A percentile compares a stretch with the other conserved stretches of the same genome.
These are phyloP conservation scores for Thelonectria discophora DNA, from an alignment of 2,329 filamentous ascomycete species.

Conservation along the genomic window DNA sequence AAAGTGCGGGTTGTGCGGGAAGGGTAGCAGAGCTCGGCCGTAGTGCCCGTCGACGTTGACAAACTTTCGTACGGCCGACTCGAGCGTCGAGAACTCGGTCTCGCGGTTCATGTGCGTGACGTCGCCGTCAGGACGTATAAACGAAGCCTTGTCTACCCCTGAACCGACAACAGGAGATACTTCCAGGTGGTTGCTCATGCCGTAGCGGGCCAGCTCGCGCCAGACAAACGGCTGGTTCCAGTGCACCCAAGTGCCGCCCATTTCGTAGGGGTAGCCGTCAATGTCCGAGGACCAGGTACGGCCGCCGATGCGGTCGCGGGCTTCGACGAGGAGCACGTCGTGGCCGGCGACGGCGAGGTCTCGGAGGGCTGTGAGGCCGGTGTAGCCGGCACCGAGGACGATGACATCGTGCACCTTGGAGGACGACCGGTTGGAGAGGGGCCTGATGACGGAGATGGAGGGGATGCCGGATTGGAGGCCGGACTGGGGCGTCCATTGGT, in stretches of 20 bases:
- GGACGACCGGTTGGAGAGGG: slow-evolving; percentile 12
- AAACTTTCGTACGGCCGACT: slow-evolving; percentile 22
- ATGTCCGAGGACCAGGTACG: slow-evolving; percentile 19
- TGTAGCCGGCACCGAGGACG: slow-evolving; percentile 26
- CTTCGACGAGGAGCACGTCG: slow-evolving; percentile 20
- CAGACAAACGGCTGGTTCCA: slow-evolving; percentile 30
- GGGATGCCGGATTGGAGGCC: slow-evolving; percentile 22
- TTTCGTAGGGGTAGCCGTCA: slow-evolving; percentile 24
- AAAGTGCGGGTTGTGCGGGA: slow-evolving; percentile 28
- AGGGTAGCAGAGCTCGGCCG: slow-evolving; percentile 18
- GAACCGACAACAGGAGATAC: slow-evolving; percentile 20
- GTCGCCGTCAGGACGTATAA: slow-evolving; percentile 16
- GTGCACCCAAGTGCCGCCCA: slow-evolving; percentile 24
- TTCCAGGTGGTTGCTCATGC: slow-evolving; percentile 22
- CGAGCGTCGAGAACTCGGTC: slow-evolving; percentile 17
- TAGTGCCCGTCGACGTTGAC: slow-evolving; percentile 24
- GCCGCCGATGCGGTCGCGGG: slow-evolving; percentile 20
- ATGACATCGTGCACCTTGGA: slow-evolving; percentile 22
- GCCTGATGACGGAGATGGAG: slow-evolving; percentile 20
- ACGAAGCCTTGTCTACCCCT: slow-evolving; percentile 23
- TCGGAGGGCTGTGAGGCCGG: slow-evolving; percentile 23
- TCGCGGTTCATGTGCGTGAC: slow-evolving; percentile 17
- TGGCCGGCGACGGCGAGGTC: slow-evolving; percentile 18
- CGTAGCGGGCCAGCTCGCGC: slow-evolving; percentile 26
- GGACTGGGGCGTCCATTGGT: slow-evolving; percentile 21